A percentile compares a stretch with the other conserved stretches of the same genome.
phyloP scores from a whole-genome alignment of 352 stramenopile species.

The Phytophthora litchii region DNA sequence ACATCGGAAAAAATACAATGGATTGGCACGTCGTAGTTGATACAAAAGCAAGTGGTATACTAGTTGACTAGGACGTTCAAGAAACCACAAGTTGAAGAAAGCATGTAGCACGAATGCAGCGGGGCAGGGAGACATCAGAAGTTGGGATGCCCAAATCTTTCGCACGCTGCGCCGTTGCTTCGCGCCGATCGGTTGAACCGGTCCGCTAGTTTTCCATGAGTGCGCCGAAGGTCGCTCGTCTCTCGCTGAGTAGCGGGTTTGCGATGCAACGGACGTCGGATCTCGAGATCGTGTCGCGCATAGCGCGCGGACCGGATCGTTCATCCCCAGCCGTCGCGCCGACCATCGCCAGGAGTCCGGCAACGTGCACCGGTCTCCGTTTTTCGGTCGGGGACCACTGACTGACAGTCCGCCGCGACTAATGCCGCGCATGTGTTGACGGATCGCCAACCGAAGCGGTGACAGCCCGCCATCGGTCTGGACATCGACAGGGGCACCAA shows the following conservation, averaged over 20 bases:
- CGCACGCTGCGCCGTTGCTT: constrained; percentile 10
- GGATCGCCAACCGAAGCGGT: constrained; percentile 20
- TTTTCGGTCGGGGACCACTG: constrained; percentile 1
- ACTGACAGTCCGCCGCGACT: constrained; percentile 21
- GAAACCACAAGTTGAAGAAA: too few relatives aligned
- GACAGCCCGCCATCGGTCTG: constrained; percentile 33
- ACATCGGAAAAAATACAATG: too few relatives aligned
- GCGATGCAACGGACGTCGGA: constrained; percentile 20
- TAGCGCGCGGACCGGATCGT: constrained; percentile 17
- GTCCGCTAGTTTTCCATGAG: constrained; percentile 2
- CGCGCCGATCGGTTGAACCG: constrained; percentile 5
- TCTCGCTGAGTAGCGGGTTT: constrained; percentile 28
- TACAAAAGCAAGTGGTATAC: too few relatives aligned
- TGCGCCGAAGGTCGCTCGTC: constrained; percentile 15
- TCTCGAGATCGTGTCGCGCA: constrained; percentile 18
- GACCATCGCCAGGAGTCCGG: not conserved
- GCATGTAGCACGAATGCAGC: too few relatives aligned
- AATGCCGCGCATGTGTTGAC: not conserved
- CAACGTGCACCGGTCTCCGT: not conserved
- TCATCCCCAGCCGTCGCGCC: not conserved
- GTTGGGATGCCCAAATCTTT: constrained; percentile 13
- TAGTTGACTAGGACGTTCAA: too few relatives aligned
- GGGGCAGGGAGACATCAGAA: too few relatives aligned
- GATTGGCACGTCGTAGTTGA: too few relatives aligned
- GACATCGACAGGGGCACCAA: constrained; percentile 24